Base-by-base conservation (phyloP, 148 eudicot species). In the Pouteria glomerata region DNA sequence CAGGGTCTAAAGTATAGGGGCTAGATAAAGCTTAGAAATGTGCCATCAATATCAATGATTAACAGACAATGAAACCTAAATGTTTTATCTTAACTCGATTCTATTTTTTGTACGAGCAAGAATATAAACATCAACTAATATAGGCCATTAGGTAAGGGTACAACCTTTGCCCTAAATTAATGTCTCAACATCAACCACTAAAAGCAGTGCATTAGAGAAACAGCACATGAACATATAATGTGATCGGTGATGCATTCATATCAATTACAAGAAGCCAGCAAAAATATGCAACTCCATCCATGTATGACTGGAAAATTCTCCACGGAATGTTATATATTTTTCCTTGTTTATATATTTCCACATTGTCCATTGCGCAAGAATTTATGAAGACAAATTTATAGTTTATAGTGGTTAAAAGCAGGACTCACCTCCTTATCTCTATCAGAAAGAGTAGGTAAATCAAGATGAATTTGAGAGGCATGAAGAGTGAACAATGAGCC, bases 401-500 rank as follows among this genome's bases (percentile, higher is more conserved):
- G 10, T 42, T 41, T 23, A 44, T 26, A 19, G 12, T 13, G 66
- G 41, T 41, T 16, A 64, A 50, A 58, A 50, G 41, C 39, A 70
- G 10, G 23, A 82, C 85, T 77, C 19, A 89, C 98, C 88, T 85
- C 84, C 76, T 95, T 95, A 62, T 95, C 98, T 60, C 86, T 84
- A 39, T 89, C 97, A 39, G 97, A 57, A 35, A 95, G 89, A 55
- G 98, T 95, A 31, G 98, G 98, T 66, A 91, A 74, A 76, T 95
- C 93, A 62, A 95, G 91, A 66, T 24, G 93, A 79, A 95, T 79
- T 85, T 95, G 98, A 56, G 93, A 89, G 64, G 81, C 98, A 71
- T 95, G 98, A 74, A 95, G 85, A 56, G 98, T 95, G 75, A 88
- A 91, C 69, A 95, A 74, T 59, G 88, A 67, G 66, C 97, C 98